phyloP scores from a whole-genome alignment of 2,329 filamentous ascomycete species.

The Trichophyton schoenleinii region DNA sequence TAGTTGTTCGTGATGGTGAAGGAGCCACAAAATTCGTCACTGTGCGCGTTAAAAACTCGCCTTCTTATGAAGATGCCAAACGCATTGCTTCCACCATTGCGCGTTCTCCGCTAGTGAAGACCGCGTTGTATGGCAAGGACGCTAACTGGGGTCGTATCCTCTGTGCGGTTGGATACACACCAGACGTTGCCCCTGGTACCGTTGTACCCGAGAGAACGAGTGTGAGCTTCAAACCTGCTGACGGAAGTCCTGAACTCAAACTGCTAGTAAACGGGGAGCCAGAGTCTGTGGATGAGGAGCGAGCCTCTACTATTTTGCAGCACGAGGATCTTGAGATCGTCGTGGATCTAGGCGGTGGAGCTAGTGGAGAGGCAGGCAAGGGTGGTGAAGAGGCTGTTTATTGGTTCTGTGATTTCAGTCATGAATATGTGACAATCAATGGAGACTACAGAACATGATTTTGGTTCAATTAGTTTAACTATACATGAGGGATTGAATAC shows the following conservation, averaged over 20 bases:
- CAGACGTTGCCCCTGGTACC: constrained; percentile 32
- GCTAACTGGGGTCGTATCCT: constrained; percentile 98
- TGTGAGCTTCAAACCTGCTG: constrained; percentile 49
- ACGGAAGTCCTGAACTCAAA: constrained; percentile 45
- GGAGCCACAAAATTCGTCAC: constrained; percentile 98
- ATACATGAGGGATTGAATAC: neutral
- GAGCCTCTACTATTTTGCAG: constrained; percentile 48
- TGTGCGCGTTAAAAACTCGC: constrained; percentile 65
- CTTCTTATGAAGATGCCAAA: constrained; percentile 57
- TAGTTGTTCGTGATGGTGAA: constrained; percentile 91
- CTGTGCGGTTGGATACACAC: constrained; percentile 78
- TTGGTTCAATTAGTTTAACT: neutral
- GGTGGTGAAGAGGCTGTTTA: constrained; percentile 44
- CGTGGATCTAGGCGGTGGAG: constrained; percentile 44
- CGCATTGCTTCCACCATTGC: constrained; percentile 80
- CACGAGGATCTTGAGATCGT: constrained; percentile 51
- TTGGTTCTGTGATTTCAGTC: constrained; percentile 57
- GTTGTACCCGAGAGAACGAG: constrained; percentile 45
- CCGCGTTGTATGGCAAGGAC: constrained; percentile 89
- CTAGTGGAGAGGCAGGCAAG: constrained; percentile 27
- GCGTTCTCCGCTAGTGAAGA: constrained; percentile 87
- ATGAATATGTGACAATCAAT: constrained; percentile 59
- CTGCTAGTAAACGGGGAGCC: constrained; percentile 50
- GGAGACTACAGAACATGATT: constrained; percentile 52
- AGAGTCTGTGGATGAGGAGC: constrained; percentile 47